Conservation (phyloP, 1,139 yeast species). For the Diutina siamensis region DNA sequence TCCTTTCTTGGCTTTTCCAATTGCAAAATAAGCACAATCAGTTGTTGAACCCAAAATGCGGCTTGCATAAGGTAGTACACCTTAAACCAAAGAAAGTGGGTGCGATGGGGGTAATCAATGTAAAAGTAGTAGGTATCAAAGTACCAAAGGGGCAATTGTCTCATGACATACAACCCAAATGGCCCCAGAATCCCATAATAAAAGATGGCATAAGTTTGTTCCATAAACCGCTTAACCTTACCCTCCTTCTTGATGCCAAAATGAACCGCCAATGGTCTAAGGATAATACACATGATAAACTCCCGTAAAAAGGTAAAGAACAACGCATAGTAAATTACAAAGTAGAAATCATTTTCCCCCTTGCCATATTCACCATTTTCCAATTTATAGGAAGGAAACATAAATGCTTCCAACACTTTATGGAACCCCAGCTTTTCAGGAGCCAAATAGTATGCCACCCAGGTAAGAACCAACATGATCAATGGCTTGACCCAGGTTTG, state of each 20-base stretch:
- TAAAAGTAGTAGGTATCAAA: constrained; percentile 80
- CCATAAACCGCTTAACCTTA: constrained; percentile 76
- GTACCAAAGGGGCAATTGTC: constrained; percentile 73
- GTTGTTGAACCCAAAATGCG: constrained; percentile 95
- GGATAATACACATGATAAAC: constrained; percentile 72
- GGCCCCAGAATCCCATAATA: constrained; percentile 81
- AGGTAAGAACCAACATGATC: constrained; percentile 28
- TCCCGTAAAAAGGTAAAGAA: constrained; percentile 88
- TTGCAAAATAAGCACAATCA: constrained; percentile 67
- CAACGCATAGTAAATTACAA: constrained; percentile 70
- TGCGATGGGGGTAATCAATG: constrained; percentile 68
- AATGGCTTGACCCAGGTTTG: constrained; percentile 77
- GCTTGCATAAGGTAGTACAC: constrained; percentile 85
- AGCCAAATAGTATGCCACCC: constrained; percentile 29
- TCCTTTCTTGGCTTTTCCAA: constrained; percentile 94
- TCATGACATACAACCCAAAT: constrained; percentile 82
- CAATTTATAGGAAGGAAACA: constrained; percentile 58
- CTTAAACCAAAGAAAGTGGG: constrained; percentile 63
- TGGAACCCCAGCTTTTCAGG: constrained; percentile 45
- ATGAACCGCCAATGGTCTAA: constrained; percentile 55
- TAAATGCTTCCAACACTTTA: constrained; percentile 46
- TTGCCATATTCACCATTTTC: constrained; percentile 64
- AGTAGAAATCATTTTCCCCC: constrained; percentile 73
- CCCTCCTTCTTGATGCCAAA: constrained; percentile 45
- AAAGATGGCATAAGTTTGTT: constrained; percentile 75